These are phyloP conservation scores for Calonectria multiphialidica DNA, from an alignment of 2,329 filamentous ascomycete species.

Conservation along the genomic window DNA sequence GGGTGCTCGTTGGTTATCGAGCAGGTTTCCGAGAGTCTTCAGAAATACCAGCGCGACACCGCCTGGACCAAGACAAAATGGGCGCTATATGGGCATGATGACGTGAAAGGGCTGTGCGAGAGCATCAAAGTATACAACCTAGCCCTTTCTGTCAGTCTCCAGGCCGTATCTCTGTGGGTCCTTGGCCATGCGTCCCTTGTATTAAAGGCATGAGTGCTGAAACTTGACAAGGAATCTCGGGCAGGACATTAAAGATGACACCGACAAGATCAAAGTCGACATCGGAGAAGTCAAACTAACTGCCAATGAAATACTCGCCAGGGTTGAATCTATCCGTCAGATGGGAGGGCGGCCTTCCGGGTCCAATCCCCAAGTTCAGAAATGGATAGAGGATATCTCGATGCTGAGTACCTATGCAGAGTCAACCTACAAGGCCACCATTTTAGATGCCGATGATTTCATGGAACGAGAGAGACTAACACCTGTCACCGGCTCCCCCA, in stretches of 20 bases:
- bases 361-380: neutral
- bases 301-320: neutral
- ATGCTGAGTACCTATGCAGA: neutral
- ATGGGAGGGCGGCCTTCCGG: neutral
- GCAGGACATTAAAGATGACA: neutral
- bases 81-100: slow-evolving; percentile 4
- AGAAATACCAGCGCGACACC: neutral
- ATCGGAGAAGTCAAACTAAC: neutral
- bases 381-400: neutral
- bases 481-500: neutral
- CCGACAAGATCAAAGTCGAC: neutral
- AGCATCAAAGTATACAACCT: slow-evolving; percentile 6
- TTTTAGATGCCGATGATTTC: neutral
- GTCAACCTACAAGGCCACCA: neutral
- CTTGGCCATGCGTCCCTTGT: neutral
- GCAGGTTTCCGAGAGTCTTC: neutral
- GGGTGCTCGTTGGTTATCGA: neutral
- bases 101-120: neutral
- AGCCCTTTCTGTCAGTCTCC: slow-evolving; percentile 6
- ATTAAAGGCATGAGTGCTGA: neutral
- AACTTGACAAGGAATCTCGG: neutral
- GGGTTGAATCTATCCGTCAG: neutral
- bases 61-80: slow-evolving; percentile 12
- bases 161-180: slow-evolving; percentile 10
- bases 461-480: neutral